Evolutionary conservation across 2,329 filamentous ascomycete species (phyloP).

Genomic region (Aspergillus fumigatus): DNA sequence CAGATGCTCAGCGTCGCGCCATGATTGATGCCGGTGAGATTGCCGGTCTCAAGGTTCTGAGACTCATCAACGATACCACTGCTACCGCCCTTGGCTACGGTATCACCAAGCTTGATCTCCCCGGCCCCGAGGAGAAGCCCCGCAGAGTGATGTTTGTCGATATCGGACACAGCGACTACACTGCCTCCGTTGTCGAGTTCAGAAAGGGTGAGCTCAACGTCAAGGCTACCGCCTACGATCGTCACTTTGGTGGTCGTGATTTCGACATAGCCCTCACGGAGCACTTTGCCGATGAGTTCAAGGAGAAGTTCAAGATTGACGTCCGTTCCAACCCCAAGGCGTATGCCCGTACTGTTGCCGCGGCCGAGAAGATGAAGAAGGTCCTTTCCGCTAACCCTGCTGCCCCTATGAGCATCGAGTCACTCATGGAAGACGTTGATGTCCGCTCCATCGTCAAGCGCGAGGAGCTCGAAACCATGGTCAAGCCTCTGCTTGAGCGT

Average conservation of each 20-base stretch:
- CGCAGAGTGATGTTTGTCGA: slow-evolving; percentile 88
- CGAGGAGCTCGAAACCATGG: slow-evolving; percentile 87
- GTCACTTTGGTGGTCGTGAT: slow-evolving; percentile 94
- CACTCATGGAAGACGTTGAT: slow-evolving; percentile 96
- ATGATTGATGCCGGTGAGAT: slow-evolving; percentile 91
- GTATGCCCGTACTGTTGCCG: slow-evolving; percentile 76
- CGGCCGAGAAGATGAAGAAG: slow-evolving; percentile 98
- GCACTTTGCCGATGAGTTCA: slow-evolving; percentile 93
- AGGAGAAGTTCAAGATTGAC: slow-evolving; percentile 96
- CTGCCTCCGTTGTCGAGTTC: slow-evolving; percentile 90
- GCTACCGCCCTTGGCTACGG: slow-evolving; percentile 93
- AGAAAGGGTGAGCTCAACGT: slow-evolving; percentile 93
- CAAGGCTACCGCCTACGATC: slow-evolving; percentile 87
- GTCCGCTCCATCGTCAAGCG: slow-evolving; percentile 85
- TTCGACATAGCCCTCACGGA: slow-evolving; percentile 94
- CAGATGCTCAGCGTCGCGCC: slow-evolving; percentile 82
- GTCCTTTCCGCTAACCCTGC: slow-evolving; percentile 91
- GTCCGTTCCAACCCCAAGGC: slow-evolving; percentile 89
- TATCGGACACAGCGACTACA: slow-evolving; percentile 95
- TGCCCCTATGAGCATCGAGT: slow-evolving; percentile 94
- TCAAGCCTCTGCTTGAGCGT: slow-evolving; percentile 75
- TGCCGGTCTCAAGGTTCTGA: slow-evolving; percentile 84
- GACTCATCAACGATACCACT: slow-evolving; percentile 96
- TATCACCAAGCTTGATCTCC: slow-evolving; percentile 96
- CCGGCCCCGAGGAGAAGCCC: slow-evolving; percentile 82